A percentile compares a stretch with the other conserved stretches of the same genome.
Evolutionary conservation across 768 basidiomycete species (phyloP).

Genomic region (Gyrodon lividus): DNA sequence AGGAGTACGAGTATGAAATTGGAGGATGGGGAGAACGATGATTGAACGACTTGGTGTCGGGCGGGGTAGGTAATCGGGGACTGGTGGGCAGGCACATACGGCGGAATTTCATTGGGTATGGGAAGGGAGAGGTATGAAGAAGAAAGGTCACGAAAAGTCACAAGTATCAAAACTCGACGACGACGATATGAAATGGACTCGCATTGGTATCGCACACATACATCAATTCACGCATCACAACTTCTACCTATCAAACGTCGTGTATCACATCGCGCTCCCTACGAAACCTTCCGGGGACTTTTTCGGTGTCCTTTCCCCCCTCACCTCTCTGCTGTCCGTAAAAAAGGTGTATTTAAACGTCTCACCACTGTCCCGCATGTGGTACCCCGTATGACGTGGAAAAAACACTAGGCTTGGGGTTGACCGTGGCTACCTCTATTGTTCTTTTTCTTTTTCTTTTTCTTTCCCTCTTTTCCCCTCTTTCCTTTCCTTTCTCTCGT

Average conservation of each 20-base stretch:
- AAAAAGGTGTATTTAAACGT: neutral
- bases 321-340: neutral
- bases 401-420: neutral
- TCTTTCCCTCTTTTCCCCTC: neutral
- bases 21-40: conserved; percentile 25
- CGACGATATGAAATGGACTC: neutral
- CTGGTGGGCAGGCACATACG: neutral
- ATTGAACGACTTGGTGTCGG: conserved; percentile 6
- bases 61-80: neutral
- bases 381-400: neutral
- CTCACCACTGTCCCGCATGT: neutral
- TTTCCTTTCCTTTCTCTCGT: too few species aligned
- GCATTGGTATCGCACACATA: neutral
- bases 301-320: neutral
- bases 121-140: neutral
- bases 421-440: neutral
- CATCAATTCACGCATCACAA: neutral
- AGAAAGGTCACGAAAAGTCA: neutral
- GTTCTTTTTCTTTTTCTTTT: neutral
- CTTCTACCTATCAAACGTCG: neutral
- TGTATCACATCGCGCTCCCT: neutral
- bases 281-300: neutral
- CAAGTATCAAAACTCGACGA: neutral
- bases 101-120: neutral
- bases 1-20: conserved; percentile 35